Percentiles rank a stretch among this genome's conserved stretches.
These are phyloP conservation scores for Pezicula radicicola DNA, from an alignment of 2,329 filamentous ascomycete genomes.

Conservation along the genomic window DNA sequence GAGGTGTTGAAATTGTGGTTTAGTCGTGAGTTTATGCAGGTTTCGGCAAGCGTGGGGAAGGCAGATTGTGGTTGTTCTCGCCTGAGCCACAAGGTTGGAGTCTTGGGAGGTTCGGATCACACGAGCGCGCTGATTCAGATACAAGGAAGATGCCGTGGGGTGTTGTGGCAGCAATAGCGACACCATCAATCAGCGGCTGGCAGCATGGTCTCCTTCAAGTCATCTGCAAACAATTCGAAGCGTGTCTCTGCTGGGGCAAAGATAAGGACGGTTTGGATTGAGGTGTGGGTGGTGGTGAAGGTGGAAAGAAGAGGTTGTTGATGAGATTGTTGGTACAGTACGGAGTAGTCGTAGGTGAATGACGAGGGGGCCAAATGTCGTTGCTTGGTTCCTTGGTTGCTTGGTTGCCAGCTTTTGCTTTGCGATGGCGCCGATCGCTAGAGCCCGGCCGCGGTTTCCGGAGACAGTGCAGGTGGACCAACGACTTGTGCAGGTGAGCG, in stretches of 20 bases:
- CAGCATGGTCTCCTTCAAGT: conserved; percentile 16
- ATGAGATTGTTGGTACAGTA: background rate
- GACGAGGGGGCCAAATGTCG: background rate
- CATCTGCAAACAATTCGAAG: conserved; percentile 10
- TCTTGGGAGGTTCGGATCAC: conserved; percentile 9
- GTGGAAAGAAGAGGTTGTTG: background rate
- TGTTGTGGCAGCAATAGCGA: conserved; percentile 2
- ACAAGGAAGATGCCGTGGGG: conserved; percentile 6
- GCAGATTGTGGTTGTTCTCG: conserved; percentile 1
- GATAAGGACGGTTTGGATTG: background rate
- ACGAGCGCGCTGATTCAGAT: conserved; percentile 18
- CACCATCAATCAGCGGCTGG: conserved; percentile 15
- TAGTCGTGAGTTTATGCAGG: conserved; percentile 20
- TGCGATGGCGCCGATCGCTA: no score
- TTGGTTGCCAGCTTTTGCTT: background rate
- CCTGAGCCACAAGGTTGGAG: conserved; percentile 5
- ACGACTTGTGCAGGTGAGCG: no score
- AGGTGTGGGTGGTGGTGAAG: background rate
- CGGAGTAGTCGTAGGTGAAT: background rate
- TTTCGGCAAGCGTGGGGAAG: conserved; percentile 23
- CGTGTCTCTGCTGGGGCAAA: background rate
- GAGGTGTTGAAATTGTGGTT: conserved; percentile 9
- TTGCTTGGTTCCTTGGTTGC: background rate
- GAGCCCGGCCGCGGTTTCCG: no score
- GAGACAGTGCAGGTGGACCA: no score